Conservation (phyloP, 2,329 filamentous ascomycete genomes). For the Ophiostoma perfectum region DNA sequence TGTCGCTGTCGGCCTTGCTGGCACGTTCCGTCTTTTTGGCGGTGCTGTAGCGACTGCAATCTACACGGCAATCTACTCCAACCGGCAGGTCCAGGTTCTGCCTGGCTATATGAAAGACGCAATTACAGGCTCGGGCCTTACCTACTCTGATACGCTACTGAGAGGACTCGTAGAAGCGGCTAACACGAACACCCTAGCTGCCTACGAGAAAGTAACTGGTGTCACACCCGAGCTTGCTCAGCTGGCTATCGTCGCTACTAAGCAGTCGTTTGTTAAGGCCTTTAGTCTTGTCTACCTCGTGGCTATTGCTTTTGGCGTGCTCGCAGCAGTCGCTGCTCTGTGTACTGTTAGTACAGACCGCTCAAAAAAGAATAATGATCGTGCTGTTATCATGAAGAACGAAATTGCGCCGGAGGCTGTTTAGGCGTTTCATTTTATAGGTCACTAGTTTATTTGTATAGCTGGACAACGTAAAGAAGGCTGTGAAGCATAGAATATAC, state of each 20-base stretch:
- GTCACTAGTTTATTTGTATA: too few species aligned
- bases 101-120: constrained; percentile 21
- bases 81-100: constrained; percentile 30
- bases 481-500: too few species aligned
- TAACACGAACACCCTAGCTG: constrained; percentile 32
- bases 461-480: too few species aligned
- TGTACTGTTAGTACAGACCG: constrained; percentile 32
- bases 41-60: constrained; percentile 37
- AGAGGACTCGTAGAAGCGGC: constrained; percentile 31
- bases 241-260: constrained; percentile 31
- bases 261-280: constrained; percentile 34
- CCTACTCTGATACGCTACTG: constrained; percentile 21
- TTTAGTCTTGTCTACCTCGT: constrained; percentile 35
- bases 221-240: constrained; percentile 30
- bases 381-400: constrained; percentile 30
- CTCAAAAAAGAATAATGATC: constrained; percentile 32
- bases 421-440: neutral
- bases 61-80: constrained; percentile 35
- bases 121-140: neutral
- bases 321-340: constrained; percentile 30
- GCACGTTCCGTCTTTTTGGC: constrained; percentile 34
- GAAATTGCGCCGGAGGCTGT: constrained; percentile 22
- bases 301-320: constrained; percentile 33
- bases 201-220: constrained; percentile 32
- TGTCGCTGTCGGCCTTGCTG: constrained; percentile 33